Base-by-base conservation (phyloP, 2,329 filamentous ascomycete species). In the Curvularia sp. region DNA sequence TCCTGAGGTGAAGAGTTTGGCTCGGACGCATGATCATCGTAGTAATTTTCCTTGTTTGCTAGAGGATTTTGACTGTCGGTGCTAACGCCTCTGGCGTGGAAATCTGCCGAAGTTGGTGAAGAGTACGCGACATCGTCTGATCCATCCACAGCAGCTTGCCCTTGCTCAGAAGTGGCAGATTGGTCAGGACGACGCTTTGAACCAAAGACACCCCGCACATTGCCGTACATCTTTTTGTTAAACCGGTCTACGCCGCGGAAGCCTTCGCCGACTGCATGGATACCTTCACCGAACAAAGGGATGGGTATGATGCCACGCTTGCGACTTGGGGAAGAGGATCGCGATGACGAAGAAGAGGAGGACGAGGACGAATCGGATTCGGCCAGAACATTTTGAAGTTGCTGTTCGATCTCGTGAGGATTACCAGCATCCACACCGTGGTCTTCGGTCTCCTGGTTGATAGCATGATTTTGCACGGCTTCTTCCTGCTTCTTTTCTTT, bases 401-500 rank as follows among this genome's bases (percentile, higher is more conserved):
- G 83, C 56, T 83, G 82, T 47, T 82, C 80, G 58, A 76, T 78
- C 67, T 87, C 80, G 67, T 87, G 84, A 35, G 85, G 85, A 61
- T 87, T 80, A 60, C 85, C 85, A 30, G 84, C 82, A 66, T 82
- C 85, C 39, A 84, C 71, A 55, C 85, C 85, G 33, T 80, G 75
- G 9, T 81, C 79, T 61, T 82, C 75, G 1, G 86, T 88, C 60
- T 84, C 80, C 0, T 79, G 76, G 49, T 83, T 82, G 49, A 80
- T 78, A 43, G 79, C 81, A 24, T 82, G 75, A 60, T 83, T 86
- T n/a, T 88, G 86, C 1, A 80, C 75, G 57, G 84, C 85, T 73
- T 90, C 92, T 39, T 89, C 89, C 0, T 86, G 84, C 56, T 86
- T 86, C 51, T 84, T 83, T 49, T 84, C 76, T 0, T 80, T 77